Percentiles rank a stretch among this genome's conserved stretches.
Conservation (phyloP, 2,329 filamentous ascomycete species). For the Xylariaceae sp. region DNA sequence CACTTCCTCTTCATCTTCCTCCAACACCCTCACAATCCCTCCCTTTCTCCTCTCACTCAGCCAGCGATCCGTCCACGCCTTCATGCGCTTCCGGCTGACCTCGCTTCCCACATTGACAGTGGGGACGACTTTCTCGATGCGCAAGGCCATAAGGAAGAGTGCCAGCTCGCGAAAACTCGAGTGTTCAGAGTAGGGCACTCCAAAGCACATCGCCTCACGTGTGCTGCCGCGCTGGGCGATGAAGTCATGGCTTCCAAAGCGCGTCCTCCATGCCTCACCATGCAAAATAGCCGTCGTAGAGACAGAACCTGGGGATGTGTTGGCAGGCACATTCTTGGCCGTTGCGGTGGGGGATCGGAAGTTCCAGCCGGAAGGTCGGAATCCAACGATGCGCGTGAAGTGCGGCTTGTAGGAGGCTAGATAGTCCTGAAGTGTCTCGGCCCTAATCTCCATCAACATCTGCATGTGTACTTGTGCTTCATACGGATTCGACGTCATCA, state of each 20-base stretch:
- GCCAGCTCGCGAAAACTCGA: constrained; percentile 93
- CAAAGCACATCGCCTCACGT: constrained; percentile 82
- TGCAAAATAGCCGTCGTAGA: constrained; percentile 60
- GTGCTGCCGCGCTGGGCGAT: constrained; percentile 84
- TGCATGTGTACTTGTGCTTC: constrained; percentile 98
- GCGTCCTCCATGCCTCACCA: constrained; percentile 73
- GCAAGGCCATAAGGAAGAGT: constrained; percentile 86
- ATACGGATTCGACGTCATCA: constrained; percentile 79
- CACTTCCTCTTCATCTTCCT: constrained; percentile 45
- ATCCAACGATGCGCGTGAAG: constrained; percentile 87
- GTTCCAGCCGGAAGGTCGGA: constrained; percentile 93
- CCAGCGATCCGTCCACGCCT: constrained; percentile 69
- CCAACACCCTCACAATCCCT: constrained; percentile 55
- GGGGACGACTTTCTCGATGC: constrained; percentile 88
- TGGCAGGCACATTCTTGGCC: constrained; percentile 58
- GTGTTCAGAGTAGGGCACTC: constrained; percentile 95
- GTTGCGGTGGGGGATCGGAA: constrained; percentile 60
- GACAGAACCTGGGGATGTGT: constrained; percentile 55
- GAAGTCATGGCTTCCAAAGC: constrained; percentile 75
- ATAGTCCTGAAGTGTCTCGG: constrained; percentile 90
- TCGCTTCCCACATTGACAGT: constrained; percentile 83
- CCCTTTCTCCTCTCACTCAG: constrained; percentile 61
- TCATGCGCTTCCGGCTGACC: constrained; percentile 63
- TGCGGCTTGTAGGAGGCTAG: constrained; percentile 78
- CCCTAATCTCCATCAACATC: constrained; percentile 88